Evolutionary conservation across 176 grass and related monocot genomes (phyloP).

Genomic region (Zoysia japonica): DNA sequence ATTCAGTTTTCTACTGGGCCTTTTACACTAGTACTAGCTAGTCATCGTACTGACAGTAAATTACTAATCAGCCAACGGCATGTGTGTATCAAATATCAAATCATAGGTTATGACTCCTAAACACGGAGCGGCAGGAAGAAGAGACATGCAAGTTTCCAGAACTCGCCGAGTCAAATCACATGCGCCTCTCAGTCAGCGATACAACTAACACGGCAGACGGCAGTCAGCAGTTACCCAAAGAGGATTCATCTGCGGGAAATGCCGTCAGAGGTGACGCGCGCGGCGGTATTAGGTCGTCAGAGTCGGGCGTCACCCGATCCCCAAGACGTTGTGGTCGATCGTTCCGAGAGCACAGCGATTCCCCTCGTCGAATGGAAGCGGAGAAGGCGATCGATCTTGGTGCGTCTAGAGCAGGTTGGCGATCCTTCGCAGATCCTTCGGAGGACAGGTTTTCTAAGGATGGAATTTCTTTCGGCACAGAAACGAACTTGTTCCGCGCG

Average conservation of each 20-base stretch:
- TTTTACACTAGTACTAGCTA: background rate
- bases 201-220: background rate
- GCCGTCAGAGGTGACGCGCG: slow-evolving; percentile 7
- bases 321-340: no score
- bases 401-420: background rate
- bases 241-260: background rate
- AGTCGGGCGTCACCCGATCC: no score
- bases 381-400: no score
- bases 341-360: background rate
- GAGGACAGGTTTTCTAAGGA: background rate
- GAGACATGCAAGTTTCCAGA: background rate
- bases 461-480: background rate
- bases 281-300: background rate
- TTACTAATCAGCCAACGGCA: background rate
- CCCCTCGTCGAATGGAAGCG: no score
- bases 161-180: background rate
- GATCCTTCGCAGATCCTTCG: background rate
- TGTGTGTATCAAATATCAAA: background rate
- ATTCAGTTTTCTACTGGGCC: background rate
- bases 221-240: background rate
- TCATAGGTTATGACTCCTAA: background rate
- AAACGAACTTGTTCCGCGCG: no score
- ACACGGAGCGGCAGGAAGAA: background rate
- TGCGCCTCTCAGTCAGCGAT: background rate
- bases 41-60: background rate